Evolutionary conservation across 352 stramenopile genomes (phyloP).

Genomic region (Globisporangium cystogenes): DNA sequence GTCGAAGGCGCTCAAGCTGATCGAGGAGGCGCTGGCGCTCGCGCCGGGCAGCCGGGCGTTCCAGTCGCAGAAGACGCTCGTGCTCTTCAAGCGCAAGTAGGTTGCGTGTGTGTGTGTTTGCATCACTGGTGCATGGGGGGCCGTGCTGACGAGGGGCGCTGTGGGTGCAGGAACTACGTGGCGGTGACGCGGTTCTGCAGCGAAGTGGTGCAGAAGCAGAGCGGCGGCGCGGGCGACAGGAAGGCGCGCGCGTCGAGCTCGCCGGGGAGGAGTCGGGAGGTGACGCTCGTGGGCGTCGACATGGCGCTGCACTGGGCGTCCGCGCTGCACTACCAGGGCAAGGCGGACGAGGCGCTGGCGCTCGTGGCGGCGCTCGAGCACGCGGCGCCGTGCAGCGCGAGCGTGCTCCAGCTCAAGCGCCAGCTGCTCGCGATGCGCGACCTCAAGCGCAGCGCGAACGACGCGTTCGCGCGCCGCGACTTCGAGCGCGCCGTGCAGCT

Average conservation of each 20-base stretch:
- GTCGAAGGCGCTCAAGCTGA: constrained; percentile 33
- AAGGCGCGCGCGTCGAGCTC: background rate
- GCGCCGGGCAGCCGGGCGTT: constrained; percentile 46
- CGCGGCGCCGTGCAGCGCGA: constrained; percentile 60
- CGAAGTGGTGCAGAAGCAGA: constrained; percentile 50
- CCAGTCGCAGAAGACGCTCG: constrained; percentile 55
- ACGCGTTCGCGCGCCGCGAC: constrained; percentile 50
- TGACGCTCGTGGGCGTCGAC: constrained; percentile 55
- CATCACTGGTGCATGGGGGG: too few species aligned
- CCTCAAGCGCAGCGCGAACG: constrained; percentile 63
- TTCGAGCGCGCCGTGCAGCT: constrained; percentile 44
- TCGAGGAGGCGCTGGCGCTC: constrained; percentile 44
- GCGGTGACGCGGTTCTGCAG: constrained; percentile 44
- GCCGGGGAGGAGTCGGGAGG: constrained; percentile 16
- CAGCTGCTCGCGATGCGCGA: constrained; percentile 63
- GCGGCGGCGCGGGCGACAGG: constrained; percentile 12
- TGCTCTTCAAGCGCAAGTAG: constrained; percentile 66
- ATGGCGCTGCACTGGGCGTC: constrained; percentile 47
- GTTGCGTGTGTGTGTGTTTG: constrained; percentile 7
- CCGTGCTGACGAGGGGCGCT: too few species aligned
- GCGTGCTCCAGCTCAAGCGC: constrained; percentile 67
- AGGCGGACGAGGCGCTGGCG: constrained; percentile 48
- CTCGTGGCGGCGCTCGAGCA: constrained; percentile 52
- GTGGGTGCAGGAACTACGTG: constrained; percentile 38
- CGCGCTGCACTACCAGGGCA: constrained; percentile 71